Percentiles rank a stretch among this genome's conserved stretches.
These are phyloP conservation scores for Dendrostoma leiphaemia DNA, from an alignment of 2,329 filamentous ascomycete genomes.

Conservation along the genomic window DNA sequence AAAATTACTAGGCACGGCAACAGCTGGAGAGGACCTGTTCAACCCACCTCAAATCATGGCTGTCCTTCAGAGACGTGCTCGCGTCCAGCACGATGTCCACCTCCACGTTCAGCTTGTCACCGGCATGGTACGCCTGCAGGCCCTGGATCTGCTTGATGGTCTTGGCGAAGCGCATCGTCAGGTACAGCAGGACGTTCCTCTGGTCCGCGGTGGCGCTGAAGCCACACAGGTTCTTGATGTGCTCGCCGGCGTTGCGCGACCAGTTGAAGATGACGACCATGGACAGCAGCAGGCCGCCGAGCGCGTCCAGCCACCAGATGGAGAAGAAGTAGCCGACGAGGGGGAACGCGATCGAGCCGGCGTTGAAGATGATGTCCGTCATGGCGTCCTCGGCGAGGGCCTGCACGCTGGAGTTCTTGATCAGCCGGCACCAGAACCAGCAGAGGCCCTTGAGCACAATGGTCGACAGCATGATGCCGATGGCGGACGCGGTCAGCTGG, in stretches of 20 bases:
- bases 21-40: neutral
- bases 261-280: slow-evolving; percentile 78
- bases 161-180: slow-evolving; percentile 91
- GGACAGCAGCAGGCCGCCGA: slow-evolving; percentile 77
- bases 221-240: slow-evolving; percentile 78
- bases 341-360: slow-evolving; percentile 84
- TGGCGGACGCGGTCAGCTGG: slow-evolving; percentile 69
- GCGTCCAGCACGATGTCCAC: slow-evolving; percentile 83
- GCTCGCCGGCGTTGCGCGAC: slow-evolving; percentile 69
- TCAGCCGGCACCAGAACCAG: slow-evolving; percentile 85
- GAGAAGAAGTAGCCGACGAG: slow-evolving; percentile 73
- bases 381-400: slow-evolving; percentile 54
- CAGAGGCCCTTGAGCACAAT: slow-evolving; percentile 79
- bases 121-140: slow-evolving; percentile 79
- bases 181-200: slow-evolving; percentile 81
- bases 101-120: slow-evolving; percentile 78
- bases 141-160: slow-evolving; percentile 85
- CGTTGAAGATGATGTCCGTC: slow-evolving; percentile 79
- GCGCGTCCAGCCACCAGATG: slow-evolving; percentile 81
- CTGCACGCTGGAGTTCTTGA: slow-evolving; percentile 83
- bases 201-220: slow-evolving; percentile 77
- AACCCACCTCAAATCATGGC: slow-evolving; percentile 66
- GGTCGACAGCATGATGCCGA: slow-evolving; percentile 77
- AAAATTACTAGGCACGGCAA: neutral
- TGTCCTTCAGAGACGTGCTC: slow-evolving; percentile 71